Percentiles rank a stretch among this genome's conserved stretches.
These are phyloP conservation scores for Pharus latifolius DNA, from an alignment of 176 grass and related monocot species.

Conservation along the genomic window DNA sequence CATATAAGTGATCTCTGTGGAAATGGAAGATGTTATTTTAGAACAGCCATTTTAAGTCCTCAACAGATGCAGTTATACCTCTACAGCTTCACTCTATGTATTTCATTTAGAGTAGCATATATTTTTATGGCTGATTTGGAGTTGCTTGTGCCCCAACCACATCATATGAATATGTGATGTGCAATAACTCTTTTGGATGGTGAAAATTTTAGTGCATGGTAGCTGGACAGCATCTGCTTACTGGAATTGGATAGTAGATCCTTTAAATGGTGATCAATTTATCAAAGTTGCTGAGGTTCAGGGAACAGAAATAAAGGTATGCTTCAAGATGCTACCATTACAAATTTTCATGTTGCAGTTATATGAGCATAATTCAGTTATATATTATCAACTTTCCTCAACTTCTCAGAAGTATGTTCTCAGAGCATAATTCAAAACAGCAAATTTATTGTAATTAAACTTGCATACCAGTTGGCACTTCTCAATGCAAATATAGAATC, in stretches of 20 bases:
- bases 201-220: slow-evolving; percentile 82
- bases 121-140: background rate
- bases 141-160: background rate
- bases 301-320: slow-evolving; percentile 72
- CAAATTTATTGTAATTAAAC: background rate
- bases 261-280: slow-evolving; percentile 82
- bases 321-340: background rate
- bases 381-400: background rate
- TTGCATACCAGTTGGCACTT: background rate
- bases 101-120: background rate
- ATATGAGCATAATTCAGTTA: background rate
- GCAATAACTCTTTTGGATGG: too few species aligned
- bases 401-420: background rate
- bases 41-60: background rate
- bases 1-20: background rate
- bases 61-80: background rate
- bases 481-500: background rate
- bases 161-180: too few species aligned
- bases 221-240: slow-evolving; percentile 57
- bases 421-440: too few species aligned
- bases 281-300: slow-evolving; percentile 77
- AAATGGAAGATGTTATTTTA: background rate
- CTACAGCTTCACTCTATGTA: background rate
- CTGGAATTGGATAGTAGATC: slow-evolving; percentile 72
- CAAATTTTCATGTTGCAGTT: background rate